Evolutionary conservation across 2,329 filamentous ascomycete genomes (phyloP).

Genomic region (Pseudopithomyces maydicus): DNA sequence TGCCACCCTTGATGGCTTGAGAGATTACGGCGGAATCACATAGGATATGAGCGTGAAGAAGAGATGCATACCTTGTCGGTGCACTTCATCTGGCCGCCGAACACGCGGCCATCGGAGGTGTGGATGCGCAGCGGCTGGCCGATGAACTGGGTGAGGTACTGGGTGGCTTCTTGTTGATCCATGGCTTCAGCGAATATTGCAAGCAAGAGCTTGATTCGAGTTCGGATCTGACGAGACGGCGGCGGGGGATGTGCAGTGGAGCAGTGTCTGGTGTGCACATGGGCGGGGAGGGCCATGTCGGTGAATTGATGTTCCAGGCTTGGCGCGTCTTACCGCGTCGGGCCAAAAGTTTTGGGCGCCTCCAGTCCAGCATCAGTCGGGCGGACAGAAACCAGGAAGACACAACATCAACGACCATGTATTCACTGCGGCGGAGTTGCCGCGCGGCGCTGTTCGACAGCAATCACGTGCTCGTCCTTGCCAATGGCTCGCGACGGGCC

Average conservation of each 20-base stretch:
- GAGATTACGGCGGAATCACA: too few species aligned
- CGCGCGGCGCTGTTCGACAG: slow-evolving; percentile 26
- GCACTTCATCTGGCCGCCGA: slow-evolving; percentile 90
- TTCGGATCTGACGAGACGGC: too few species aligned
- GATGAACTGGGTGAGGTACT: slow-evolving; percentile 69
- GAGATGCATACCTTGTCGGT: slow-evolving; percentile 76
- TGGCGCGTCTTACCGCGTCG: slow-evolving; percentile 36
- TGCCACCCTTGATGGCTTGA: too few species aligned
- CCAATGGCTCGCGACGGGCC: slow-evolving; percentile 32
- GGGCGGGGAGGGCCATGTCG: slow-evolving; percentile 8
- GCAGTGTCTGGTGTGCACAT: background rate
- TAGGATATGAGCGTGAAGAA: background rate
- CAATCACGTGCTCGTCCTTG: slow-evolving; percentile 12
- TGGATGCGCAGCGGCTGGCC: slow-evolving; percentile 80
- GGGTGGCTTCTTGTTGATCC: slow-evolving; percentile 59
- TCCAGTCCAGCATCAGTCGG: background rate
- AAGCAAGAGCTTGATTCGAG: background rate
- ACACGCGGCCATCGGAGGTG: slow-evolving; percentile 83
- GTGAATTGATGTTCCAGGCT: slow-evolving; percentile 18
- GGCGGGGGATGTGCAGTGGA: background rate
- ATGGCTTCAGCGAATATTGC: slow-evolving; percentile 36
- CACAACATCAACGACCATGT: slow-evolving; percentile 29
- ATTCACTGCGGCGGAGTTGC: slow-evolving; percentile 36
- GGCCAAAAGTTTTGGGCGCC: slow-evolving; percentile 22
- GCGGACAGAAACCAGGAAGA: background rate